Evolutionary conservation across 2,329 filamentous ascomycete species (phyloP).

Genomic region (Beauveria asiatica): DNA sequence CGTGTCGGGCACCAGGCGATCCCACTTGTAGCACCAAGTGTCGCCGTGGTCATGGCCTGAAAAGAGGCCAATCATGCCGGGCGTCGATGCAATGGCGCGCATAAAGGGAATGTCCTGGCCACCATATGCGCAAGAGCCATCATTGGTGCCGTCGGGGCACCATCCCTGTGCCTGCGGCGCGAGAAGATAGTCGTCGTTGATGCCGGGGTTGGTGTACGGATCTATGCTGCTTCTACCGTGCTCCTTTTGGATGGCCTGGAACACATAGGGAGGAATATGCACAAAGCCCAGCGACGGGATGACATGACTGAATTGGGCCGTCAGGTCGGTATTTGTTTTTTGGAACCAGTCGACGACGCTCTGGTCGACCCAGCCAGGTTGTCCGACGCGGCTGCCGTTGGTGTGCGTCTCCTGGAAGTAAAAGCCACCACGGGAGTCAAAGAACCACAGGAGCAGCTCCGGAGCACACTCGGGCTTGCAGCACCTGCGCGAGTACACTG

Average conservation of each 20-base stretch:
- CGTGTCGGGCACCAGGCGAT: conserved; percentile 27
- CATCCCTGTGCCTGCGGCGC: conserved; percentile 35
- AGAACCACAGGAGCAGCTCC: conserved; percentile 58
- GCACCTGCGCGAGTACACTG: conserved; percentile 32
- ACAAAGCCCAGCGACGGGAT: conserved; percentile 41
- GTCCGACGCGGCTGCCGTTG: conserved; percentile 22
- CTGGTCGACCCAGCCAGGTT: conserved; percentile 37
- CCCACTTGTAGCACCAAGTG: conserved; percentile 48
- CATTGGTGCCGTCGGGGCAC: conserved; percentile 31
- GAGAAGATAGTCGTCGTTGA: conserved; percentile 36
- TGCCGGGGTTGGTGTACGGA: conserved; percentile 31
- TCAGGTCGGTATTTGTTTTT: conserved; percentile 23
- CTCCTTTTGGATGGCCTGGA: conserved; percentile 29
- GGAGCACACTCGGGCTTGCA: conserved; percentile 25
- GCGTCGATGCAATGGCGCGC: conserved; percentile 46
- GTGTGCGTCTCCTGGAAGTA: conserved; percentile 33
- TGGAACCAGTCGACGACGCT: conserved; percentile 38
- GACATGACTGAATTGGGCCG: conserved; percentile 20
- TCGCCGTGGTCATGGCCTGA: conserved; percentile 59
- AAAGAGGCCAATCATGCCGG: conserved; percentile 50
- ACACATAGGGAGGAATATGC: conserved; percentile 39
- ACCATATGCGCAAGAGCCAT: conserved; percentile 33
- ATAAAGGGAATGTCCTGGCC: conserved; percentile 54
- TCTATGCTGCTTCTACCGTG: conserved; percentile 24
- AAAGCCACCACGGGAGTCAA: conserved; percentile 55